These are phyloP conservation scores for Wallacemonas sp. DNA, from an alignment of 208 protist species.

Conservation along the genomic window DNA sequence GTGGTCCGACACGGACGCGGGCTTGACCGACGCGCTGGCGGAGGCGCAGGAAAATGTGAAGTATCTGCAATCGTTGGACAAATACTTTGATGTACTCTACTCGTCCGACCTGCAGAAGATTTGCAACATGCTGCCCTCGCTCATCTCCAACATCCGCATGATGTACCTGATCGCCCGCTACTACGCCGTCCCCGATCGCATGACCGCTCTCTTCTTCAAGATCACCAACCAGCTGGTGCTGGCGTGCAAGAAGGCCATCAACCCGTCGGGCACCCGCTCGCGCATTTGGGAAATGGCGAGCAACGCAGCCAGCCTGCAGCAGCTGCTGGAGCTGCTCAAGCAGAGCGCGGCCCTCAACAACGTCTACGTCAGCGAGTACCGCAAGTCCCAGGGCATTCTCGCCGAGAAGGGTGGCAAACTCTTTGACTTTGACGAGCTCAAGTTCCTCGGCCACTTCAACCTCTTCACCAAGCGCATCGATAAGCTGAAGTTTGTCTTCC, in stretches of 20 bases:
- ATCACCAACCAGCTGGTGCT: conserved; percentile 97
- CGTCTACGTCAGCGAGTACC: conserved; percentile 94
- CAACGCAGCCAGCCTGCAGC: conserved; percentile 64
- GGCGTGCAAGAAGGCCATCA: conserved; percentile 93
- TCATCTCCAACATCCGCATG: conserved; percentile 97
- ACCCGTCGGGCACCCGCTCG: conserved; percentile 78
- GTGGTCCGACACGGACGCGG: conserved; percentile 92
- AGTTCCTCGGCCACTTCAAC: conserved; percentile 98
- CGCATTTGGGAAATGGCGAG: conserved; percentile 94
- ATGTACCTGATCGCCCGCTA: conserved; percentile 97
- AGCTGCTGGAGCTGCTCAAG: conserved; percentile 84
- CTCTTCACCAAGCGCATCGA: conserved; percentile 96
- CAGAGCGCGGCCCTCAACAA: conserved; percentile 92
- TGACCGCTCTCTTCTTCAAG: conserved; percentile 97
- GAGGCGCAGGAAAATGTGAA: conserved; percentile 99
- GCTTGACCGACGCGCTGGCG: conserved; percentile 94
- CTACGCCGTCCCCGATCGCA: conserved; percentile 93
- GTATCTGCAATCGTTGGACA: conserved; percentile 96
- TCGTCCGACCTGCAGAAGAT: conserved; percentile 91
- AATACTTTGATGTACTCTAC: conserved; percentile 97
- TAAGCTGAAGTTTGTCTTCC: conserved; percentile 97
- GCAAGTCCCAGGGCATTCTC: conserved; percentile 90
- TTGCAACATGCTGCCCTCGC: conserved; percentile 91
- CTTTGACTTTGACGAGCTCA: conserved; percentile 95
- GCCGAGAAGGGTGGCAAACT: conserved; percentile 62